Evolutionary conservation across 345 rosid species (phyloP).

Genomic region (Fremontodendron californicum): DNA sequence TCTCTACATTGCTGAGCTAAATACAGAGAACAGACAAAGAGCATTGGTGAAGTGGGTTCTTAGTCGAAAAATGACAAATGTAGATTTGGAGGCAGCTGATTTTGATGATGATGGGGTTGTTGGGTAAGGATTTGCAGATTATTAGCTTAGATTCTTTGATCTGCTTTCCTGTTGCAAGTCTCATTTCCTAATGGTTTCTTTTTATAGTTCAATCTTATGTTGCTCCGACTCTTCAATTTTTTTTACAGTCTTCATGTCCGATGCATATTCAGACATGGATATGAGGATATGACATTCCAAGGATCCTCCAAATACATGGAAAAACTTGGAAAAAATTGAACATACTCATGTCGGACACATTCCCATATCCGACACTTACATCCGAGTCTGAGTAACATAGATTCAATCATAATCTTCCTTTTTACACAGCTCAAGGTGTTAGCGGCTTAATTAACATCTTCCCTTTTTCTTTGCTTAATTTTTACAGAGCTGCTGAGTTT

Average conservation of each 20-base stretch:
- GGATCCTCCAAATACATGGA: too few species aligned
- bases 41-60: slow-evolving; percentile 72
- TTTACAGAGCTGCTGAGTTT: slow-evolving; percentile 53
- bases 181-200: not conserved
- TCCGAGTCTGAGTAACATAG: too few species aligned
- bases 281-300: too few species aligned
- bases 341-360: too few species aligned
- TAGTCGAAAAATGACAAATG: slow-evolving; percentile 43
- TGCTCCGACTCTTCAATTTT: too few species aligned
- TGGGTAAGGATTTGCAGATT: slow-evolving; percentile 41
- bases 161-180: not conserved
- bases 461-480: not conserved
- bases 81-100: slow-evolving; percentile 88
- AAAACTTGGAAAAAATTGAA: too few species aligned
- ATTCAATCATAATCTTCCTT: not conserved
- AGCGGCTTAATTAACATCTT: not conserved
- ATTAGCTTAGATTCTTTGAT: not conserved
- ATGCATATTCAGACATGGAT: too few species aligned
- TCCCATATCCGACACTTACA: too few species aligned
- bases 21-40: slow-evolving; percentile 57
- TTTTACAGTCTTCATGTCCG: too few species aligned
- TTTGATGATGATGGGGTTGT: slow-evolving; percentile 66
- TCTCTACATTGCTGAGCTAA: slow-evolving; percentile 59
- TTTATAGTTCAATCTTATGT: not conserved
- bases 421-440: not conserved